Conservation (phyloP, 2,329 filamentous ascomycete species). For the Bipolaris cookei region DNA sequence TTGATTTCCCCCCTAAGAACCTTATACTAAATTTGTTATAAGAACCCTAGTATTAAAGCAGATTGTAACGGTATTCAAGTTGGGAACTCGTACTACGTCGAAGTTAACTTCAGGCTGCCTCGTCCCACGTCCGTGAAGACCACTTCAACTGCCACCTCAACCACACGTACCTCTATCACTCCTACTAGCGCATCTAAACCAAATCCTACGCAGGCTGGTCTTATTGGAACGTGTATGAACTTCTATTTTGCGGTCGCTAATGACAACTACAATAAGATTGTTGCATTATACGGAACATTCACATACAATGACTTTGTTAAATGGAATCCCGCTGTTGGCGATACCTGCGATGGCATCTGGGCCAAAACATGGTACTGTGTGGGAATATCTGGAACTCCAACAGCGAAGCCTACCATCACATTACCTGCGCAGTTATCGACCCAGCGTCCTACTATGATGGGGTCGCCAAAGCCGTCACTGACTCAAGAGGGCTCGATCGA, state of each 20-base stretch:
- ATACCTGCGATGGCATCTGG: neutral
- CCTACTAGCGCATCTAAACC: conserved; percentile 4
- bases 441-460: neutral
- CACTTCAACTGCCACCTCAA: neutral
- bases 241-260: conserved; percentile 19
- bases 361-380: neutral
- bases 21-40: neutral
- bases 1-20: neutral
- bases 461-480: neutral
- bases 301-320: conserved; percentile 15
- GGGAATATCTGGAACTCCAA: neutral
- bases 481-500: neutral
- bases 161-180: neutral
- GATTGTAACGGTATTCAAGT: conserved; percentile 23
- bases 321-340: conserved; percentile 21
- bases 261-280: conserved; percentile 18
- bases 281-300: conserved; percentile 16
- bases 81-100: conserved; percentile 24
- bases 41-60: conserved; percentile 19
- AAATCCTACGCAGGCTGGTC: conserved; percentile 17
- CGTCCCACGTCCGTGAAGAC: conserved; percentile 4
- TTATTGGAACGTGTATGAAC: conserved; percentile 16
- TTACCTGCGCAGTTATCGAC: neutral
- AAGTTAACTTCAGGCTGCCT: conserved; percentile 16
- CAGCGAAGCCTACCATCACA: neutral